Evolutionary conservation across 2,329 filamentous ascomycete genomes (phyloP), one percentile per base, ranked within the genome.

Genomic region (Arthrobotrys iridis): DNA sequence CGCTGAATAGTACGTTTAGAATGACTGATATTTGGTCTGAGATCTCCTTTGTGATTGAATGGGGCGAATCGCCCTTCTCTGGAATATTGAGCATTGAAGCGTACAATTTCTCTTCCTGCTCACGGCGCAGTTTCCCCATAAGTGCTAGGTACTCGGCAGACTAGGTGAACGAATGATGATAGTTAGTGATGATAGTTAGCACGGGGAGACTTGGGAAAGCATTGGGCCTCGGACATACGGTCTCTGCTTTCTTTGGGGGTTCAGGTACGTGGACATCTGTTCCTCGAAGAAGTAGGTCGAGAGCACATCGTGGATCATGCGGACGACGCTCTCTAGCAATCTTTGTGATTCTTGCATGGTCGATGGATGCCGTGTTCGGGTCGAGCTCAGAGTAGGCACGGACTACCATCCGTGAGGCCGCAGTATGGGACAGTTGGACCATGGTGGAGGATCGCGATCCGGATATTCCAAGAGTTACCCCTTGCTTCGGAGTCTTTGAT

Each of bases 21-120:
- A 75, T 68, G 4, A 75, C 71, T 10, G 71, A 75, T 15, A 68
- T 58, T 15, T 75, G 71, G 20, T 75, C 63, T 15, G 62, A 67
- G n/a, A 75, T 35, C 8, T 75, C 71, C 24, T 64, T 75, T 8
- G 57, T 40, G n/a, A 63, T 58, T 8, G 71, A 67, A 3, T 68
- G 63, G 30, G 57, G n/a, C 3, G 26, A 50, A 10, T 63, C 57
- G 8, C 41, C 18, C 13, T 67, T 40, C 10, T 35, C 35, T 11
- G 10, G 30, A n/a, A 26, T 43, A 20, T 65, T 59, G 1, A 75
- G 13, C 71, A 75, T 75, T 11, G 55, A 43, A 20, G 71, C 55
- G 13, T 75, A 75, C 13, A n/a, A 20, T 8, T 43, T 63, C 40
- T 75, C 71, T 8, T 67, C 71, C 18, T 75, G 57, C 22, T 75